phyloP scores from a whole-genome alignment of 352 stramenopile species.

The Aphanomyces astaci region DNA sequence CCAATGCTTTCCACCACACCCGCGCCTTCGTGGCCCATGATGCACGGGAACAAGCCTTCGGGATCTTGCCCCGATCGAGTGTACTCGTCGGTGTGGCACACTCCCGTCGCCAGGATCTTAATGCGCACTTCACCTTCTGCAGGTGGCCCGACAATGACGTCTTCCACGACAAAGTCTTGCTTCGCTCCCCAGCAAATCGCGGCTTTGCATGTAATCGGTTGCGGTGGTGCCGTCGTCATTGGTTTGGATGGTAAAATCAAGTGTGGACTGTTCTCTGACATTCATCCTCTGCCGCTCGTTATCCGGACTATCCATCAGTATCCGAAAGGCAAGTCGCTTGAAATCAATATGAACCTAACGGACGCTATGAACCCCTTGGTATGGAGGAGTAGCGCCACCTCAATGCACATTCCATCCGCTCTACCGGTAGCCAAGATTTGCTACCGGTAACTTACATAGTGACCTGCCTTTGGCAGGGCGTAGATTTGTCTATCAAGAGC shows the following conservation, averaged over 20 bases:
- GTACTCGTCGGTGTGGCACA: constrained; percentile 86
- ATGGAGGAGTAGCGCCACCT: no score
- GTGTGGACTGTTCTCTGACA: neutral
- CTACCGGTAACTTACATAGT: no score
- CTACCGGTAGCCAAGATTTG: no score
- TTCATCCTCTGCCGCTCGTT: neutral
- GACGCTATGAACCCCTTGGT: no score
- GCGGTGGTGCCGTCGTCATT: constrained; percentile 30
- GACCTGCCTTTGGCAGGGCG: no score
- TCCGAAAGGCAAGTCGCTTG: neutral
- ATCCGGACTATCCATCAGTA: neutral
- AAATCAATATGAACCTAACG: no score
- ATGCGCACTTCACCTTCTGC: constrained; percentile 69
- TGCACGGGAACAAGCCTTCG: constrained; percentile 78
- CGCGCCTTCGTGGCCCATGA: constrained; percentile 81
- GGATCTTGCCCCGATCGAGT: constrained; percentile 69
- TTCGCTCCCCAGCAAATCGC: constrained; percentile 84
- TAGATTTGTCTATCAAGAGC: no score
- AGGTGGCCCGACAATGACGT: constrained; percentile 64
- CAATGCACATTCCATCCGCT: no score
- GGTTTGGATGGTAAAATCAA: neutral
- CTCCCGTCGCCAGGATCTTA: constrained; percentile 74
- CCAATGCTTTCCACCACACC: constrained; percentile 80
- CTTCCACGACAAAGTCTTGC: constrained; percentile 72
- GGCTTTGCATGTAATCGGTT: constrained; percentile 85